These are phyloP conservation scores for Colletotrichum spaethianum DNA, from an alignment of 2,329 filamentous ascomycete genomes.

Conservation along the genomic window DNA sequence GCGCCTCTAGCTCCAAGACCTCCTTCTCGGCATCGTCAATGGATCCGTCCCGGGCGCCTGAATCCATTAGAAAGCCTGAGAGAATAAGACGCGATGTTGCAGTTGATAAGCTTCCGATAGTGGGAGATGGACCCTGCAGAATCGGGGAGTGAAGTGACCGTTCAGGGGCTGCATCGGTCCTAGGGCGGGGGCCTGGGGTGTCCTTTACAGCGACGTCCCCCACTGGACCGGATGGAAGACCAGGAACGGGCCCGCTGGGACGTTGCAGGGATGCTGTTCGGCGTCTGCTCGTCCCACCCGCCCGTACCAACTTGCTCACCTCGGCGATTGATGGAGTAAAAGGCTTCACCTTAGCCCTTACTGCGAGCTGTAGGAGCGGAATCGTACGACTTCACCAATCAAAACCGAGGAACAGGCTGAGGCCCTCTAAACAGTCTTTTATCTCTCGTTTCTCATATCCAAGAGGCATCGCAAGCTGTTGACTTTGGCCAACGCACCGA, in stretches of 20 bases:
- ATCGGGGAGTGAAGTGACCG: slow-evolving; percentile 3
- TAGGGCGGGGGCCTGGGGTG: not conserved
- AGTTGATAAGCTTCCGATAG: slow-evolving; percentile 39
- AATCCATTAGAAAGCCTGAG: slow-evolving; percentile 43
- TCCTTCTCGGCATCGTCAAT: slow-evolving; percentile 61
- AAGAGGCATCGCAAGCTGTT: not conserved
- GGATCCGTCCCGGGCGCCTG: slow-evolving; percentile 40
- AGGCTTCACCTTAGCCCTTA: slow-evolving; percentile 14
- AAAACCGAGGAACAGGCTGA: not conserved
- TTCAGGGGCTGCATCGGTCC: slow-evolving; percentile 27
- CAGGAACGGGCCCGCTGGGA: slow-evolving; percentile 9
- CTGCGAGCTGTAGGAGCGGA: slow-evolving; percentile 3
- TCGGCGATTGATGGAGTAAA: slow-evolving; percentile 37
- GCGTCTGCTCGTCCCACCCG: slow-evolving; percentile 36
- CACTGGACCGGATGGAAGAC: slow-evolving; percentile 5
- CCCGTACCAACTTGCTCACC: slow-evolving; percentile 16
- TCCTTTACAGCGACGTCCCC: not conserved
- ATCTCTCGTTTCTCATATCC: not conserved
- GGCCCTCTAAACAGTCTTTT: not conserved
- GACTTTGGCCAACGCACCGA: slow-evolving; percentile 9
- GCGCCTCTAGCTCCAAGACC: slow-evolving; percentile 70
- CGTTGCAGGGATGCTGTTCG: slow-evolving; percentile 24
- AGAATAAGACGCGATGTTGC: slow-evolving; percentile 16
- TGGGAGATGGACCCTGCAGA: slow-evolving; percentile 25
- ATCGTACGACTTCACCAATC: slow-evolving; percentile 39